phyloP scores from a whole-genome alignment of 2,329 filamentous ascomycete genomes.

The Ascochyta koolunga region DNA sequence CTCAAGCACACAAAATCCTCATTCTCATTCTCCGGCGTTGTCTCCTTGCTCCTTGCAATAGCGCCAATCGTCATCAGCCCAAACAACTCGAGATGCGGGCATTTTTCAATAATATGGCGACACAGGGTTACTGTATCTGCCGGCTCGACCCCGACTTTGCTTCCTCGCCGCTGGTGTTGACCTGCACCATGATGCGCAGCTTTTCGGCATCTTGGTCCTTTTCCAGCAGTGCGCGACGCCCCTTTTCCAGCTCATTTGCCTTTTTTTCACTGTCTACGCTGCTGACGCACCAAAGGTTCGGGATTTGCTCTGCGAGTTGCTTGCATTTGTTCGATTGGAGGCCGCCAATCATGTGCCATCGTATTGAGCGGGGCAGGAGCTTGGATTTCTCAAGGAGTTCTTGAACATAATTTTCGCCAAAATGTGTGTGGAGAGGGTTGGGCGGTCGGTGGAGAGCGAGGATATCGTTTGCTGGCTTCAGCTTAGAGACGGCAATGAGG shows the following conservation, averaged over 20 bases:
- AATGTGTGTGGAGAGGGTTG: conserved; percentile 67
- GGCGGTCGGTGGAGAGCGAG: conserved; percentile 74
- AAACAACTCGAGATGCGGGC: conserved; percentile 74
- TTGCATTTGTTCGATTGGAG: conserved; percentile 95
- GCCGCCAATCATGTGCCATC: conserved; percentile 97
- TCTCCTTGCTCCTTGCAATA: conserved; percentile 81
- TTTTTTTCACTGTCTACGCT: conserved; percentile 90
- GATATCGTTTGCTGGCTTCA: conserved; percentile 92
- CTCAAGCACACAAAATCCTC: conserved; percentile 80
- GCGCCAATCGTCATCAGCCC: conserved; percentile 98
- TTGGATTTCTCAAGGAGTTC: conserved; percentile 86
- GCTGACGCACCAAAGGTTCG: conserved; percentile 89
- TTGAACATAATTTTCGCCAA: conserved; percentile 89
- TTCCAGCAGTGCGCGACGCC: conserved; percentile 65
- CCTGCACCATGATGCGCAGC: conserved; percentile 83
- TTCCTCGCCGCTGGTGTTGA: conserved; percentile 91
- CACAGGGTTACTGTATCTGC: conserved; percentile 69
- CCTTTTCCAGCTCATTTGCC: conserved; percentile 78
- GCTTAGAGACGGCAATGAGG: conserved; percentile 92
- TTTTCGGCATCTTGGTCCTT: conserved; percentile 43
- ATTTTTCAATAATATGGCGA: conserved; percentile 70
- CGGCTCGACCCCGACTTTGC: conserved; percentile 84
- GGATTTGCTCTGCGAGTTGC: conserved; percentile 77
- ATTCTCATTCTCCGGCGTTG: conserved; percentile 77
- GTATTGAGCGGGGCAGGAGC: conserved; percentile 75